These are phyloP conservation scores for Trifolium repens DNA, from an alignment of 306 rosid genomes.

Conservation along the genomic window DNA sequence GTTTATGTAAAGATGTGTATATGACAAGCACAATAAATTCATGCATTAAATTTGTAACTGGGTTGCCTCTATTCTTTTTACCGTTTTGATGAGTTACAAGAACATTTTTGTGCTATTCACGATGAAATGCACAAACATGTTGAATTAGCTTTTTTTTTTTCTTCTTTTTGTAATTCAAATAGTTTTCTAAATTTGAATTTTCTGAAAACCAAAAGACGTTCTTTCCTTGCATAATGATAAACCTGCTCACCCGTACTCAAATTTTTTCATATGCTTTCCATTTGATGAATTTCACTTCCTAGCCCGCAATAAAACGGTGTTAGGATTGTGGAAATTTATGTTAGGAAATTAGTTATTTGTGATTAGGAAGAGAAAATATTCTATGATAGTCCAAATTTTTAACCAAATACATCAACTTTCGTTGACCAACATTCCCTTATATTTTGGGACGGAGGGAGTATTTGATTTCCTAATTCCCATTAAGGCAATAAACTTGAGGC, in stretches of 20 bases:
- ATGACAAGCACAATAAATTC: constrained; percentile 10
- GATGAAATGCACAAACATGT: constrained; percentile 15
- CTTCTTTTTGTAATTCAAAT: not conserved
- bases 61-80: not conserved
- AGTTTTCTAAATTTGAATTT: not conserved
- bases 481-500: not conserved
- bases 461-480: constrained; percentile 20
- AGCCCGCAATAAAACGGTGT: too few species aligned
- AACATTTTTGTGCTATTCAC: constrained; percentile 11
- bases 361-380: too few species aligned
- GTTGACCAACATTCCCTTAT: too few species aligned
- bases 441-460: too few species aligned
- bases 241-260: too few species aligned
- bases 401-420: too few species aligned
- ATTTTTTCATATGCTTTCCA: too few species aligned
- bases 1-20: constrained; percentile 40
- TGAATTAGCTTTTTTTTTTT: not conserved
- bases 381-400: too few species aligned
- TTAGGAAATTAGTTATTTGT: too few species aligned
- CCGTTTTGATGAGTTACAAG: constrained; percentile 1
- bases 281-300: not conserved
- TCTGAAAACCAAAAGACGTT: not conserved
- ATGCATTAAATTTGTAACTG: not conserved
- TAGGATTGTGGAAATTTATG: too few species aligned
- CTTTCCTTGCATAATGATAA: not conserved